Evolutionary conservation across 495 filamentous ascomycete species (phyloP).

Genomic region (Xylaria intraflava): DNA sequence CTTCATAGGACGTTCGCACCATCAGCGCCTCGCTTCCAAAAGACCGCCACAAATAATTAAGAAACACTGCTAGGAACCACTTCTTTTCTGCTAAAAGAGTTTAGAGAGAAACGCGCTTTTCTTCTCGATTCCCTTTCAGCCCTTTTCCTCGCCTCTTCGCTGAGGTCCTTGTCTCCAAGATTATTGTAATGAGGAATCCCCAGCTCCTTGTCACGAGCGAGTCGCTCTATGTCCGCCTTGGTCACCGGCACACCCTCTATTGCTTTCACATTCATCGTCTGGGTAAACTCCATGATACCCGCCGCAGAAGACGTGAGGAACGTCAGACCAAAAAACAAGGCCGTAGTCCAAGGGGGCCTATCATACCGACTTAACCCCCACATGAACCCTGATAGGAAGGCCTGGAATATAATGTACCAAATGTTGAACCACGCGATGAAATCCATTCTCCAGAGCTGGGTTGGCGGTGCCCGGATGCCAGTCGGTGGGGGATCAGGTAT

Average conservation of each 20-base stretch:
- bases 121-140: constrained; percentile 21
- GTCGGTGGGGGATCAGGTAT: constrained; percentile 54
- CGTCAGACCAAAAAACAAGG: constrained; percentile 63
- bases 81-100: background rate
- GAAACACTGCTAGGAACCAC: background rate
- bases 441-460: constrained; percentile 67
- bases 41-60: no score
- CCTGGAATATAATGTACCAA: constrained; percentile 70
- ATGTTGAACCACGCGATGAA: constrained; percentile 71
- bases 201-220: constrained; percentile 41
- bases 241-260: constrained; percentile 55
- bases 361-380: constrained; percentile 67
- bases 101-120: constrained; percentile 3
- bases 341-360: constrained; percentile 68
- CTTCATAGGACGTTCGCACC: background rate
- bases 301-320: constrained; percentile 62
- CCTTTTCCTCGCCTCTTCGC: constrained; percentile 29
- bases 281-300: constrained; percentile 60
- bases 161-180: constrained; percentile 45
- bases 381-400: constrained; percentile 66
- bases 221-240: constrained; percentile 37
- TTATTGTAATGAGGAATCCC: constrained; percentile 50
- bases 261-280: constrained; percentile 58
- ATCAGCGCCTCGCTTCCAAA: constrained; percentile 7
- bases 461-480: constrained; percentile 57